Evolutionary conservation across 192 early-diverging fungal species (phyloP).

Genomic region (Linnemannia schmuckeri): DNA sequence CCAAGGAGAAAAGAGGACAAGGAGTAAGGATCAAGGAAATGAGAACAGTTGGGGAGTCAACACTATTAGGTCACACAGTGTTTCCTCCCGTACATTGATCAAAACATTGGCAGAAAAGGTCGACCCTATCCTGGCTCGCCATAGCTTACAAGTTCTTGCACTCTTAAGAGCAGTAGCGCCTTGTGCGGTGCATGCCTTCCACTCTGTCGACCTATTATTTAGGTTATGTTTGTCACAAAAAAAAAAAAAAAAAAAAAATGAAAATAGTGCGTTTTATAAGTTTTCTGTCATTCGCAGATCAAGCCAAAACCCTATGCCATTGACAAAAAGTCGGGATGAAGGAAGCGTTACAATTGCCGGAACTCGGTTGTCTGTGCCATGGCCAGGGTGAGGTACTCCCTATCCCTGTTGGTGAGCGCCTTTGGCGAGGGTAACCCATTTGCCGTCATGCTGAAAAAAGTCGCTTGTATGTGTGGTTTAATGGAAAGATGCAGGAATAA

Average conservation of each 20-base stretch:
- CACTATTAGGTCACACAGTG: too few relatives aligned
- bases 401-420: constrained; percentile 39
- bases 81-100: too few relatives aligned
- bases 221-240: background rate
- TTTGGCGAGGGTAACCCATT: background rate
- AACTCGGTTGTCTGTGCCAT: constrained; percentile 37
- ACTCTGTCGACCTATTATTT: constrained; percentile 33
- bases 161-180: constrained; percentile 38
- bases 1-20: background rate
- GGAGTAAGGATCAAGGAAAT: too few relatives aligned
- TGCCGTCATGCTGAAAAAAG: background rate
- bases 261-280: background rate
- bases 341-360: constrained; percentile 38
- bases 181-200: constrained; percentile 28
- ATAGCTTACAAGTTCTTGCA: constrained; percentile 34
- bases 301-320: background rate
- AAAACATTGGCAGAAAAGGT: too few relatives aligned
- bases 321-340: background rate
- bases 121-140: background rate
- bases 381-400: constrained; percentile 23
- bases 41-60: background rate
- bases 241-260: background rate
- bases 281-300: background rate
- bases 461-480: background rate
- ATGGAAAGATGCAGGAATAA: constrained; percentile 22